Percentiles rank a stretch among this genome's conserved stretches.
These are phyloP conservation scores for Hyaloperonospora arabidopsidis DNA, from an alignment of 352 stramenopile genomes.

Conservation along the genomic window DNA sequence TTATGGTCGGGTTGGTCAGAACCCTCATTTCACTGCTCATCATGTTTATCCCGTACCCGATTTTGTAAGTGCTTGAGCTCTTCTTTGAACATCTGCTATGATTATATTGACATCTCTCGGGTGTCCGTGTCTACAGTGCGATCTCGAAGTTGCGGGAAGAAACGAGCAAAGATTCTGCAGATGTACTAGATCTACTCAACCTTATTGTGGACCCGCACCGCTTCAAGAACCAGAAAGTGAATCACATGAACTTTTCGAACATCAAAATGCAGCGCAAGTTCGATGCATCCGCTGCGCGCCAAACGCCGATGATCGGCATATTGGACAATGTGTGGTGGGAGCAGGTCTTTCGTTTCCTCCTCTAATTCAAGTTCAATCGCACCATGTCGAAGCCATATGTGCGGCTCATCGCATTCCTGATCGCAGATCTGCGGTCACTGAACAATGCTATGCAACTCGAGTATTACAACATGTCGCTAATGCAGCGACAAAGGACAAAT, in stretches of 20 bases:
- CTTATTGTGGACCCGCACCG: slow-evolving; percentile 81
- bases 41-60: slow-evolving; percentile 70
- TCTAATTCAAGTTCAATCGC: slow-evolving; percentile 60
- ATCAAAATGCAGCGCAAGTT: slow-evolving; percentile 73
- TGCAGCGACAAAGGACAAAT: too few relatives aligned
- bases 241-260: slow-evolving; percentile 75
- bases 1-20: slow-evolving; percentile 63
- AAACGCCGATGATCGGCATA: slow-evolving; percentile 49
- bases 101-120: neutral
- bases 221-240: slow-evolving; percentile 82
- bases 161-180: slow-evolving; percentile 35
- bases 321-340: slow-evolving; percentile 79
- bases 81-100: neutral
- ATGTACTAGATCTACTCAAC: slow-evolving; percentile 71
- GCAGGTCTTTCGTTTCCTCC: slow-evolving; percentile 62
- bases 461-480: too few relatives aligned
- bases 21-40: slow-evolving; percentile 61
- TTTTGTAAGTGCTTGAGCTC: slow-evolving; percentile 48
- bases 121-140: slow-evolving; percentile 27
- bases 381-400: slow-evolving; percentile 66
- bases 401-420: slow-evolving; percentile 48
- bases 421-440: slow-evolving; percentile 56
- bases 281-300: slow-evolving; percentile 34
- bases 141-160: slow-evolving; percentile 49
- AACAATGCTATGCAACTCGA: slow-evolving; percentile 79